Conservation (phyloP, 2,329 filamentous ascomycete species). For the Neonectria magnoliae region DNA sequence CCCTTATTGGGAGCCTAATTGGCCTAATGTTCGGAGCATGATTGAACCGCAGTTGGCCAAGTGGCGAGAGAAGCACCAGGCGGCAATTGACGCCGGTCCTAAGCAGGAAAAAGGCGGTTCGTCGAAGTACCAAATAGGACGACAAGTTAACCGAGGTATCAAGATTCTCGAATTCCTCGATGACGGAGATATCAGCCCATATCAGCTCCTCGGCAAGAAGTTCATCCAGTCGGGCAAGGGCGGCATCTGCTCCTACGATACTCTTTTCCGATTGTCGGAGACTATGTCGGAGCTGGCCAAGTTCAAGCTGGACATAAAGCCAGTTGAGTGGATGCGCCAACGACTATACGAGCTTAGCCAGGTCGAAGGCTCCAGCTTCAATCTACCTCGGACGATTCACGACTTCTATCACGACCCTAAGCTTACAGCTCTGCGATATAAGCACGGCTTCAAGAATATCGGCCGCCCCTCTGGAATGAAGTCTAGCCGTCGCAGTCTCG, state of each 20-base stretch:
- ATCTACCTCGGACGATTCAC: conserved; percentile 60
- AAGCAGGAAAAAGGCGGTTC: conserved; percentile 49
- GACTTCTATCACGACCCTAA: conserved; percentile 67
- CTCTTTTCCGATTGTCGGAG: conserved; percentile 64
- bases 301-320: conserved; percentile 62
- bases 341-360: conserved; percentile 62
- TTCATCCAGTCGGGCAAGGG: conserved; percentile 56
- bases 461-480: conserved; percentile 63
- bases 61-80: conserved; percentile 60
- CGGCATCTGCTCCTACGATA: conserved; percentile 63
- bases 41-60: conserved; percentile 57
- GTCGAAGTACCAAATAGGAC: conserved; percentile 63
- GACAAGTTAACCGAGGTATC: conserved; percentile 66
- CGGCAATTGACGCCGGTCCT: conserved; percentile 46
- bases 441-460: conserved; percentile 67
- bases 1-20: conserved; percentile 66
- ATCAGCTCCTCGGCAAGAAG: conserved; percentile 64
- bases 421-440: conserved; percentile 57
- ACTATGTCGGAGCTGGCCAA: conserved; percentile 64
- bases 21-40: conserved; percentile 57
- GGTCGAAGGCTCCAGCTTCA: conserved; percentile 58
- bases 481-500: conserved; percentile 40
- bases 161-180: conserved; percentile 63
- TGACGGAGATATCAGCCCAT: conserved; percentile 63
- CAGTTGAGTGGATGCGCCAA: conserved; percentile 67